Base-by-base conservation (phyloP, 2,329 filamentous ascomycete genomes). In the Alternaria ethzedia region DNA sequence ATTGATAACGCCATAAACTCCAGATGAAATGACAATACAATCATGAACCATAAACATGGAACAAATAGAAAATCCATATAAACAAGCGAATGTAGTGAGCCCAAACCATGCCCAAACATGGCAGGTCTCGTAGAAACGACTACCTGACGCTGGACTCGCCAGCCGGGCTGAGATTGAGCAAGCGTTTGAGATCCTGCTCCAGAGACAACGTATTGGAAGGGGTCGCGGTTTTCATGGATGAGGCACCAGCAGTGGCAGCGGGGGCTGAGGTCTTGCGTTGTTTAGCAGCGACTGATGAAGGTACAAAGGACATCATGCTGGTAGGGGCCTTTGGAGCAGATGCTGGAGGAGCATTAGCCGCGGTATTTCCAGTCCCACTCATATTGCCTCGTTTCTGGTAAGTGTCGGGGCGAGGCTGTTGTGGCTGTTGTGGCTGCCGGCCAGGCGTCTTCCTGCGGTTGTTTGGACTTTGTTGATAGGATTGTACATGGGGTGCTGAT, bases 201-300 rank as follows among this genome's bases (percentile, higher is more conserved):
- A 79, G 65, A 66, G 75, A 66, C 59, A 70, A 65, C 7, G 70
- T 69, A 59, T 76, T 66, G 41, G 68, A 63, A 54, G 67, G 52
- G 15, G 67, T 58, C 7, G 69, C 63, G 43, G 57, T 65, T 52
- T 66, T 68, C 36, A 66, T 64, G 15, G 66, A 62, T 17, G 67
- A 66, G 46, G 71, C 61, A 32, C 64, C 44, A 43, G 67, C 58
- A 15, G 67, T 43, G 9, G 65, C 56, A 26, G 71, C 58, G 30
- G 68, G 67, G 13, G 70, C 59, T 43, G 71, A 69, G 23, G 69
- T 59, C 47, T 73, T 66, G 51, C 71, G 70, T 55, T 75, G 70
- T 61, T 78, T 79, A 4, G 77, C 76, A 17, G 73, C 71, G 36
- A 79, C 77, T 13, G 77, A 79, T n/a, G 76, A 73, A 58, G 77